Evolutionary conservation across 2,329 filamentous ascomycete species (phyloP), one percentile per base, ranked within the genome.

Genomic region (Rhytidhysteron rufulum): DNA sequence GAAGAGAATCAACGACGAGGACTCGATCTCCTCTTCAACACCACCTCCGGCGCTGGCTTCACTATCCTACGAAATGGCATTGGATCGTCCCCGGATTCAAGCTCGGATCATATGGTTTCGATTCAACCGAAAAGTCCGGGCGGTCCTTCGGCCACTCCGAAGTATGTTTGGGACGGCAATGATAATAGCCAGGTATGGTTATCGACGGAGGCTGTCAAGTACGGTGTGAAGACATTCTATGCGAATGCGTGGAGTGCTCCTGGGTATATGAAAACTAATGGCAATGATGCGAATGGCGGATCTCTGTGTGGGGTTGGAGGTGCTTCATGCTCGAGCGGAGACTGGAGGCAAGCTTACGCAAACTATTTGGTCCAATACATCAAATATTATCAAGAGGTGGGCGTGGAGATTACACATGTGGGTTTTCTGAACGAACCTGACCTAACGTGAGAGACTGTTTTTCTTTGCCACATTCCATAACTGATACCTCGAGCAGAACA

Each of bases 251-350:
- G 73, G 73, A 68, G 63, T 31, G 72, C 72, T 1, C 72, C 71
- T 1, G 70, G 69, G 0, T 75, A 68, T 50, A 76, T 77, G 73
- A 75, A 75, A 57, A 75, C 68, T 2, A 74, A 74, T 43, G 56
- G 57, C 13, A 64, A 68, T 40, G 66, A 74, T 32, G 61, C 56
- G 25, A 63, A 71, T 45, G 69, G 71, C 1, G 71, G 72, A 2
- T 68, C 66, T 19, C 54, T 76, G 0, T 75, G 72, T 43, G 72
- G 72, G 16, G 71, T 71, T 2, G 62, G 58, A 18, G 64, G 66
- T 13, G 57, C 65, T 16, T 58, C 21, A 7, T 74, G 71, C 41
- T 51, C 60, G 2, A 61, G 54, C 13, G 71, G 70, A 1, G 67
- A 73, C 44, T 76, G 72, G 72, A 67, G 60, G 38, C 66, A 71